These are phyloP conservation scores for Candida anglica DNA, from an alignment of 805 yeast genomes.

Conservation along the genomic window DNA sequence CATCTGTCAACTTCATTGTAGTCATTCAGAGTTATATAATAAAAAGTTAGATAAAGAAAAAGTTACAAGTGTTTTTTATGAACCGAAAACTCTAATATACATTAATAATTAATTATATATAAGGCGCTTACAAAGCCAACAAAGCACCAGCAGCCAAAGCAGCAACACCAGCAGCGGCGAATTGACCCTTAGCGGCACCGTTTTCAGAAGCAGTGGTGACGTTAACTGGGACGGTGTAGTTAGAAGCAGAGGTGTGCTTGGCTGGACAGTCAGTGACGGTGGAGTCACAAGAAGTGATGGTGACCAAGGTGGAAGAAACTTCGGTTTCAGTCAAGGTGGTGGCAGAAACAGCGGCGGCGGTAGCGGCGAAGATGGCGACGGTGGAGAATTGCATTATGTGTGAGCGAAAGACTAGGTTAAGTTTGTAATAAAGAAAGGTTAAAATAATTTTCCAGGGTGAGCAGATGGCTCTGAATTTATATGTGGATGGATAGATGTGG, in stretches of 20 bases:
- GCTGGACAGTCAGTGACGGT: slow-evolving; percentile 44
- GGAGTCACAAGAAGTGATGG: slow-evolving; percentile 38
- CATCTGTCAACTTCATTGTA: slow-evolving; percentile 31
- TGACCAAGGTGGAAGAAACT: slow-evolving; percentile 32
- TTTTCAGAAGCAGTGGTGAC: slow-evolving; percentile 8
- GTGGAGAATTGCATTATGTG: slow-evolving; percentile 50
- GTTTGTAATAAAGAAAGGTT: slow-evolving; percentile 4
- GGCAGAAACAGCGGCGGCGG: slow-evolving; percentile 32
- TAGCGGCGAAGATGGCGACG: slow-evolving; percentile 36
- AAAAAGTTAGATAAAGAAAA: too few species aligned
- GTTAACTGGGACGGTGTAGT: slow-evolving; percentile 18
- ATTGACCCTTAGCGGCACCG: slow-evolving; percentile 14
- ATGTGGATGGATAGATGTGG: not conserved
- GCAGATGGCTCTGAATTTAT: not conserved
- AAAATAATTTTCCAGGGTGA: not conserved
- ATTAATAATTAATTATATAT: too few species aligned
- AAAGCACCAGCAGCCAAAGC: slow-evolving; percentile 27
- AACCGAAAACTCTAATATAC: too few species aligned
- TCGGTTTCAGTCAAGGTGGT: slow-evolving; percentile 27
- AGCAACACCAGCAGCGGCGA: slow-evolving; percentile 30
- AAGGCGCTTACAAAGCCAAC: slow-evolving; percentile 31
- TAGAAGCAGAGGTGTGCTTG: slow-evolving; percentile 13
- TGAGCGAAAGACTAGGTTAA: slow-evolving; percentile 12
- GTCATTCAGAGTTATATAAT: too few species aligned
- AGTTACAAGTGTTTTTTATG: too few species aligned